Evolutionary conservation across 2,329 filamentous ascomycete genomes (phyloP).

Genomic region (Lachnellula hyalina): DNA sequence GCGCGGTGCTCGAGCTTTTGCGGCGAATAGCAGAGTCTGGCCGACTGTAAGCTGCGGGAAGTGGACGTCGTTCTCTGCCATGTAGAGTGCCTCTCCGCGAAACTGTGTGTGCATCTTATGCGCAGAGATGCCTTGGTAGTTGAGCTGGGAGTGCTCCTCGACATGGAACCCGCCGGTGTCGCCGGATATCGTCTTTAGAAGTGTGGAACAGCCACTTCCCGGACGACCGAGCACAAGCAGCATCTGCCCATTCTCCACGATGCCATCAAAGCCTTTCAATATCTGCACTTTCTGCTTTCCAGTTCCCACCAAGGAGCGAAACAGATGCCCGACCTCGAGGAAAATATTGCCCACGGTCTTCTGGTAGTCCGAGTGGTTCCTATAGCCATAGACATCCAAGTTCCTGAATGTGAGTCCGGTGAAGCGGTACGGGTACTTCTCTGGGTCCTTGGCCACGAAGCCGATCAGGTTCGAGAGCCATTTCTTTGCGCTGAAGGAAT

Average conservation of each 20-base stretch:
- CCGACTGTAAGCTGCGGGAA: slow-evolving; percentile 72
- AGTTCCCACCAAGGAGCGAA: slow-evolving; percentile 46
- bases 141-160: slow-evolving; percentile 44
- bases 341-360: slow-evolving; percentile 30
- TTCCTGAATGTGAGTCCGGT: slow-evolving; percentile 21
- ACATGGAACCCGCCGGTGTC: slow-evolving; percentile 52
- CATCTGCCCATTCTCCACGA: slow-evolving; percentile 58
- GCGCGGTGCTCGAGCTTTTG: slow-evolving; percentile 60
- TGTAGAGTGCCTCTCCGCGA: slow-evolving; percentile 62
- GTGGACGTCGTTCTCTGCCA: slow-evolving; percentile 65
- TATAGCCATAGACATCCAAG: slow-evolving; percentile 23
- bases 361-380: slow-evolving; percentile 24
- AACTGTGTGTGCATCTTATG: slow-evolving; percentile 46
- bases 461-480: slow-evolving; percentile 37
- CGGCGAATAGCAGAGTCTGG: slow-evolving; percentile 66
- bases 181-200: slow-evolving; percentile 50
- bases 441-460: slow-evolving; percentile 41
- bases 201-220: slow-evolving; percentile 53
- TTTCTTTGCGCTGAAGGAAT: slow-evolving; percentile 45
- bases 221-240: slow-evolving; percentile 62
- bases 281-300: slow-evolving; percentile 47
- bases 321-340: slow-evolving; percentile 41
- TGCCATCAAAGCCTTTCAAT: slow-evolving; percentile 55
- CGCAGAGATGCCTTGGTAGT: slow-evolving; percentile 56
- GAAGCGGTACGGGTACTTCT: slow-evolving; percentile 12